Conservation (phyloP, 139 green algal species). For the Medakamo hakoo region DNA sequence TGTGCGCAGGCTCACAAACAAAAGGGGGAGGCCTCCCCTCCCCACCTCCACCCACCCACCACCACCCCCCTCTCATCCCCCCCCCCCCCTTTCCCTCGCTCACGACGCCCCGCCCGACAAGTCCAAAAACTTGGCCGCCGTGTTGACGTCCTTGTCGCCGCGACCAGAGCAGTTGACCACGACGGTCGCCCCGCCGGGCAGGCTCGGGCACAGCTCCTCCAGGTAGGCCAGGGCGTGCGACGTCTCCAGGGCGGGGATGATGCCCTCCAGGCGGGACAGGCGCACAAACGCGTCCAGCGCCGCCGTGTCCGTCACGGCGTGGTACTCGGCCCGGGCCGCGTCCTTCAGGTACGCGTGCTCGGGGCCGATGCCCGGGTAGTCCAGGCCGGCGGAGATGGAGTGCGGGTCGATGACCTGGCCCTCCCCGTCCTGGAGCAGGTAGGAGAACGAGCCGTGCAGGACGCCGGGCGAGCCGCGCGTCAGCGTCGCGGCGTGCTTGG, state of each 20-base stretch:
- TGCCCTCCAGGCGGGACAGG: slow-evolving; percentile 78
- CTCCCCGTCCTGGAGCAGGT: slow-evolving; percentile 90
- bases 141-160: slow-evolving; percentile 97
- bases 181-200: slow-evolving; percentile 58
- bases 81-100: not conserved
- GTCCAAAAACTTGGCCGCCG: slow-evolving; percentile 50
- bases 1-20: not conserved
- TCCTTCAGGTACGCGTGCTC: slow-evolving; percentile 98
- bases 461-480: slow-evolving; percentile 86
- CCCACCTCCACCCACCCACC: too few relatives aligned
- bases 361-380: slow-evolving; percentile 94
- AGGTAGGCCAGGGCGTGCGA: slow-evolving; percentile 90
- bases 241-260: slow-evolving; percentile 97
- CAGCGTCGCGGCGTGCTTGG: slow-evolving; percentile 94
- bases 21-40: too few relatives aligned
- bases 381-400: slow-evolving; percentile 90
- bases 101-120: slow-evolving; percentile 8
- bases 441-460: slow-evolving; percentile 86
- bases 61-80: too few relatives aligned
- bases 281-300: slow-evolving; percentile 65
- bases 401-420: slow-evolving; percentile 97
- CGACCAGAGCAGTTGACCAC: slow-evolving; percentile 85
- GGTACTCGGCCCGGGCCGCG: slow-evolving; percentile 81
- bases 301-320: slow-evolving; percentile 79
- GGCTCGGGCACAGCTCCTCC: slow-evolving; percentile 58